Evolutionary conservation across 805 yeast genomes (phyloP), one percentile per base, ranked within the genome.

Genomic region (Teunomyces lycoperdinae): DNA sequence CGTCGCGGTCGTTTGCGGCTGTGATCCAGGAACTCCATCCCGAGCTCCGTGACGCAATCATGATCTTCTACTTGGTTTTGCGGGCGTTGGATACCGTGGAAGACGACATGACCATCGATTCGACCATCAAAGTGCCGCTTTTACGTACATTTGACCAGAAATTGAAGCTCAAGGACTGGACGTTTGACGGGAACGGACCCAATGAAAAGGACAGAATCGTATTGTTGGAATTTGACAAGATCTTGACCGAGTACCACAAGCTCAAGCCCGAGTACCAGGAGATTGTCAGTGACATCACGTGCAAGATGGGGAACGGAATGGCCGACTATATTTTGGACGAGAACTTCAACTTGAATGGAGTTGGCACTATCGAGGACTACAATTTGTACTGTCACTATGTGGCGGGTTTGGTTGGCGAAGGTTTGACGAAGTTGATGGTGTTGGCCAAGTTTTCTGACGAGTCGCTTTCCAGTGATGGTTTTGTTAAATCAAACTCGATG

Each of bases 391-490:
- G 99, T 69, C 91, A 91, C 69, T 89, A 91, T 61, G 99, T 94
- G 50, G 99, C 99, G 1, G 99, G 99, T 2, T 76, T 94, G 45
- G 98, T 94, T 35, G 99, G 99, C 48, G 97, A 90, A 62, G 99
- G 99, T 2, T 75, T 90, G 56, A 90, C 98, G 9, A 80, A 86
- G 52, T 74, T 94, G 67, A 81, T 89, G 58, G 85, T 87, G 14
- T 75, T 82, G 38, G 96, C 97, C 26, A 64, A 74, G 11, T 89
- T 88, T 61, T 87, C 87, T 34, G 79, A 82, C 47, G 63, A 72
- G 0, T 58, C 56, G 20, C 73, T 74, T 24, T 67, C 83, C 39
- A 62, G 70, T 34, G 77, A 82, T 47, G 73, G 81, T 49, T 79
- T 81, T 61, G 69, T 75, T 35, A 74, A 84, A 58, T 80, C 84